Evolutionary conservation across 148 eudicot genomes (phyloP), one percentile per base, ranked within the genome.

Genomic region (Spergularia bocconei): DNA sequence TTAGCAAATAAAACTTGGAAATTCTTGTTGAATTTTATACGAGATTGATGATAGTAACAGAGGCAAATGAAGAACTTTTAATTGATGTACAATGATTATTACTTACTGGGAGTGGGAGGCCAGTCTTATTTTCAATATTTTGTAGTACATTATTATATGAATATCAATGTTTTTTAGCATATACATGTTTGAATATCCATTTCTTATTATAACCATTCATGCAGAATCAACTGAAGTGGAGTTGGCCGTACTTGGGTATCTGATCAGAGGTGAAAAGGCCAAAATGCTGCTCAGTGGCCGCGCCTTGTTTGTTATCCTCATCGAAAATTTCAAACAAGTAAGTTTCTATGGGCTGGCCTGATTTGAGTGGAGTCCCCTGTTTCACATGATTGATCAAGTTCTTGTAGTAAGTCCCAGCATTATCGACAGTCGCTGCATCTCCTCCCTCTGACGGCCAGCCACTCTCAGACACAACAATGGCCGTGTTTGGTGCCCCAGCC

Each of bases 241-340:
- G 73, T 41, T 61, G 66, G 38, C 53, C 79, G 65, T 84, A 81
- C 69, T 85, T 85, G 8, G 80, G 75, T 11, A 63, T 63, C 58
- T 74, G 48, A 70, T 63, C 17, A 15, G 81, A 79, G 4, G 58
- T 72, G 48, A 86, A 86, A 7, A 83, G 70, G 17, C 88, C 86
- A 41, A 86, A 86, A 58, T 81, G 53, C 48, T 60, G 74, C 81
- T 86, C 88, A 20, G 51, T 57, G 3, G 21, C 33, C 41, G 63
- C 74, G 3, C 58, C 84, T 0, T 56, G 71, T 23, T 78, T 83
- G 9, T 54, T 15, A 51, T 85, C 23, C 69, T 85, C 88, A 60
- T 85, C 88, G 69, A 74, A 85, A 84, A 82, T 76, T 47, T 81
- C 85, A 72, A 82, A 85, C 75, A 83, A 63, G 52, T 86, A 86